phyloP scores from a whole-genome alignment of 2,329 filamentous ascomycete species.

The Pseudogymnoascus sp. region DNA sequence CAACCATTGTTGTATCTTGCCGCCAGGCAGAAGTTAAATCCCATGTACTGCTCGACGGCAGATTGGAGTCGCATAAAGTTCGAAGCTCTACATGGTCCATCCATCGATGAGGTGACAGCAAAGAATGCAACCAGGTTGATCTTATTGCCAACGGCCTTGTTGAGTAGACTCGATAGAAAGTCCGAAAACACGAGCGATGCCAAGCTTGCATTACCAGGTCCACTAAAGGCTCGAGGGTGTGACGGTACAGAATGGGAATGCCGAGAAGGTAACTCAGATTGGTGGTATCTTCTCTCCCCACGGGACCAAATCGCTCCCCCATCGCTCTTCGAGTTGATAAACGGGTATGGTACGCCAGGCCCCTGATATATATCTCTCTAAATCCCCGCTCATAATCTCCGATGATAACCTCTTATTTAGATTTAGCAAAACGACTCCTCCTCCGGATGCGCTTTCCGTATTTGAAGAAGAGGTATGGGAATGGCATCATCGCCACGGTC shows the following conservation, averaged over 20 bases:
- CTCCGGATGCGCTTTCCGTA: slow-evolving; percentile 50
- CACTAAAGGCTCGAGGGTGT: not conserved
- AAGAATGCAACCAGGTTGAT: not conserved
- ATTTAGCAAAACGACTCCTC: slow-evolving; percentile 40
- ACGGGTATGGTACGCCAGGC: not conserved
- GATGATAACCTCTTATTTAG: not conserved
- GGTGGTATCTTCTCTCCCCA: not conserved
- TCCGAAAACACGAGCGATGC: not conserved
- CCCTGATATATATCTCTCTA: not conserved
- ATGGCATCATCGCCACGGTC: slow-evolving; percentile 53
- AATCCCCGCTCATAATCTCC: not conserved
- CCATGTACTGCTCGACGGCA: not conserved
- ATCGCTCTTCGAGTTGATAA: not conserved
- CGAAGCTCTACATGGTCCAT: not conserved
- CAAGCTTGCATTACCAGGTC: not conserved
- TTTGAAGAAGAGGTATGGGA: slow-evolving; percentile 55
- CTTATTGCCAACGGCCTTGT: not conserved
- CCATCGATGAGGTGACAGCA: not conserved
- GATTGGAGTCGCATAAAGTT: not conserved
- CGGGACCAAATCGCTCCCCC: not conserved
- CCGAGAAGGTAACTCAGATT: not conserved
- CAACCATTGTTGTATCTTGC: slow-evolving; percentile 5
- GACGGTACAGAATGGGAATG: not conserved
- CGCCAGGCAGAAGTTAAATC: not conserved
- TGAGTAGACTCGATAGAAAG: not conserved